Percentiles rank a stretch among this genome's conserved stretches.
These are phyloP conservation scores for Pyrenophora graminea DNA, from an alignment of 2,329 filamentous ascomycete species.

Conservation along the genomic window DNA sequence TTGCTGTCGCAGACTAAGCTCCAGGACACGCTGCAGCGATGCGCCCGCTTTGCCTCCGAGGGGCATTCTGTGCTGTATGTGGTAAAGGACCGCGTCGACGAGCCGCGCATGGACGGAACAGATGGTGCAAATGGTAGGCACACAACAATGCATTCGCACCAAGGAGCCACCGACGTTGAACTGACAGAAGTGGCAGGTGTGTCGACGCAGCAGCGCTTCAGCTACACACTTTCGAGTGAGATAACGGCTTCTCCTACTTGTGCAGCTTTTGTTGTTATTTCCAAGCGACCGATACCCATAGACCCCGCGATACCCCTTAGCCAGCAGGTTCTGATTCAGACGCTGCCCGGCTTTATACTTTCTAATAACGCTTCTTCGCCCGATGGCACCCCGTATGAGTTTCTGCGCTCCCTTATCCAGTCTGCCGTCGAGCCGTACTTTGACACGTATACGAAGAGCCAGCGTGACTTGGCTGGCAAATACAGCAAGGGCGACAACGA, in stretches of 20 bases:
- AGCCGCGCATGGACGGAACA: slow-evolving; percentile 43
- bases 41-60: slow-evolving; percentile 86
- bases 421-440: slow-evolving; percentile 94
- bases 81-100: slow-evolving; percentile 73
- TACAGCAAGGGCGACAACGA: slow-evolving; percentile 83
- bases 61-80: slow-evolving; percentile 87
- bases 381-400: slow-evolving; percentile 84
- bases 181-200: slow-evolving; percentile 50
- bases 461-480: slow-evolving; percentile 43
- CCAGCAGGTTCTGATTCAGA: slow-evolving; percentile 89
- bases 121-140: slow-evolving; percentile 40
- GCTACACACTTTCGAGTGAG: slow-evolving; percentile 80
- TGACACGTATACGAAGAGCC: slow-evolving; percentile 85
- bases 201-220: slow-evolving; percentile 56
- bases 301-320: slow-evolving; percentile 80
- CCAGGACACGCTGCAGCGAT: slow-evolving; percentile 82
- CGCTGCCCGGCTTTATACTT: slow-evolving; percentile 80
- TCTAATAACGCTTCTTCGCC: slow-evolving; percentile 71
- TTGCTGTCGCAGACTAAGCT: slow-evolving; percentile 75
- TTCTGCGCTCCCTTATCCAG: slow-evolving; percentile 88
- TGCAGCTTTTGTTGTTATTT: slow-evolving; percentile 80
- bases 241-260: slow-evolving; percentile 80
- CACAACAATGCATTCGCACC: slow-evolving; percentile 9
- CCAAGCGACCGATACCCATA: slow-evolving; percentile 88
- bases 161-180: slow-evolving; percentile 12